Base-by-base conservation (phyloP, 345 rosid species). In the Odontarrhena argentea region DNA sequence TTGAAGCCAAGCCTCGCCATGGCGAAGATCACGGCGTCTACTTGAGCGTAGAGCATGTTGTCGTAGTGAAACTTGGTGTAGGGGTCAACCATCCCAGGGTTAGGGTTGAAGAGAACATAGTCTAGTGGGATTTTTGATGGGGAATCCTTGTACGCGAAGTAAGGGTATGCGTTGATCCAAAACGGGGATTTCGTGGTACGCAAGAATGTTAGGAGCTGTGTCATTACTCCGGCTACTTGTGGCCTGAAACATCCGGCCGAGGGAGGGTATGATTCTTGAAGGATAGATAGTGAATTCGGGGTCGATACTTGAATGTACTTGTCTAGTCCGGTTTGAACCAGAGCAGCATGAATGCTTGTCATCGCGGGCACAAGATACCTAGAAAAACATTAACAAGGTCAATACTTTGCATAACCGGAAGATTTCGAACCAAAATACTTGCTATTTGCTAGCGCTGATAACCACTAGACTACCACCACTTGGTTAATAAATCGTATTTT, bases 131-230 rank as follows among this genome's bases (percentile, higher is more conserved):
- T 68, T 22, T 69, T 71, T 15, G 78, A 68, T 0, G 97, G 92
- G 48, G 76, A 73, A 48, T 57, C 93, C 63, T 94, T 94, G 81
- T 94, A 94, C 5, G 99, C 99, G 49, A 88, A 94, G 79, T 94
- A 94, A 10, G 97, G 92, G 47, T 94, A 94, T 9, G 97, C 99
- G 71, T 94, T 94, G 83, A 94, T 91, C 95, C 95, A 88, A 67
- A 91, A 94, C 2, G 97, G 91, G 0, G 93, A 60, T 18, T 73
- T 82, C 7, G 89, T 84, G 52, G 7, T 60, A 5, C 80, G 75
- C 70, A 91, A 60, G 69, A 94, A 91, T 42, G 65, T 77, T 49
- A 94, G 68, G 15, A 76, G 76, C n/a, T 88, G 92, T 3, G 77
- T 72, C 90, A 91, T 87, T 18, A 82, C 80, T 9, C 47, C 73